Base-by-base conservation (phyloP, 2,329 filamentous ascomycete species). In the Dactylellina parvicollis region DNA sequence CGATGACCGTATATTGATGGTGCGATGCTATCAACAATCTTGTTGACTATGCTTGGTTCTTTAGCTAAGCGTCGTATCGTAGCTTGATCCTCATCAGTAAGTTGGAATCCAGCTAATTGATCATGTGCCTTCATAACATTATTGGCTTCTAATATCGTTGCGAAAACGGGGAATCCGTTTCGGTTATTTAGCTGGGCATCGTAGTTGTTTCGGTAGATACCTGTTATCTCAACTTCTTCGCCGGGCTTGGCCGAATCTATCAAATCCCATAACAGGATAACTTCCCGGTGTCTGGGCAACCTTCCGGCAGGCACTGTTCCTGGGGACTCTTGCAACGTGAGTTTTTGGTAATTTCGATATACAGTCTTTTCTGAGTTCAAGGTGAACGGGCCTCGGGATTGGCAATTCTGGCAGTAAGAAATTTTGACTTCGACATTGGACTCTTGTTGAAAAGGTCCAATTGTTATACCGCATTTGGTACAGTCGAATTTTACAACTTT, bases 401-500 rank as follows among this genome's bases (percentile, higher is more conserved):
- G 94, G 82, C 95, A 99, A 80, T 91, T 95, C 80, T 97, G 94
- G 80, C 95, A 99, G 84, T 91, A 99, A 0, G 91, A 92, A 77
- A 99, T 92, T 82, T 94, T 96, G 79, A 99, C 93, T 81, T 99
- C 95, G 44, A 93, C 89, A 75, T 95, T 96, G 42, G 94, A 95
- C 82, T 99, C 95, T 79, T 99, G 95, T 79, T 96, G 94, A 84
- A 97, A 99, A 16, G 95, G 95, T 0, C 95, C 95, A 2, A 99
- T 86, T 0, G 92, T 96, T 47, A 91, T 87, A 74, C 92, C 91
- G 79, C 95, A 99, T 82, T 97, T 99, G 69, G 85, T 88, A 82
- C 95, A 99, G 82, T 97, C 92, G 79, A 99, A 98, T 82, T 97
- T 96, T 83, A 99, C 92, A 81, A 98, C 97, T 81, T 98, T 98